Evolutionary conservation across 106 monocot species (phyloP).

Genomic region (Dendrobium chrysotoxum): DNA sequence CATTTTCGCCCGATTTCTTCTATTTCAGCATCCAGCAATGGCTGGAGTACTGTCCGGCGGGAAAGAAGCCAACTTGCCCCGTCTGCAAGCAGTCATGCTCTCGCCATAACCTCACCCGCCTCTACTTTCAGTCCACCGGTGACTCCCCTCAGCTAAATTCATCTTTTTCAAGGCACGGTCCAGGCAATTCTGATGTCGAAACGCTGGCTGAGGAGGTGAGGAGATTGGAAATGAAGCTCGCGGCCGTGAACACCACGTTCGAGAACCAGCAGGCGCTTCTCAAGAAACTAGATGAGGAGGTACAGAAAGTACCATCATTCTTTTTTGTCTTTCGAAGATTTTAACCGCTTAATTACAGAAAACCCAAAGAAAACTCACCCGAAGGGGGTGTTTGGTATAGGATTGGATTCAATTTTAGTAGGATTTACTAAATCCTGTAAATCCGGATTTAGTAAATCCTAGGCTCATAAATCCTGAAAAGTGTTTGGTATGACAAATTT

Average conservation of each 20-base stretch:
- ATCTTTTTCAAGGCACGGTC: neutral
- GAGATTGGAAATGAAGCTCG: conserved; percentile 44
- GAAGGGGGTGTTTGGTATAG: no score
- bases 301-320: neutral
- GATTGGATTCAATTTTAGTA: no score
- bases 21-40: conserved; percentile 79
- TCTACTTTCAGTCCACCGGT: conserved; percentile 81
- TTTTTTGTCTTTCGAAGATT: neutral
- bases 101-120: conserved; percentile 31
- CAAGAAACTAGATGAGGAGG: conserved; percentile 56
- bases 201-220: conserved; percentile 32
- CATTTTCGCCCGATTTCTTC: neutral
- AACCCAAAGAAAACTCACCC: neutral
- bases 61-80: conserved; percentile 77
- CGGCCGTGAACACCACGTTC: conserved; percentile 13
- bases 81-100: conserved; percentile 87
- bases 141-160: conserved; percentile 12
- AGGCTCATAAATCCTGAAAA: no score
- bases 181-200: conserved; percentile 26
- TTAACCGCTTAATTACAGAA: neutral
- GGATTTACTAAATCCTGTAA: no score
- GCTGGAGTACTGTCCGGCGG: conserved; percentile 85
- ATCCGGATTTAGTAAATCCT: no score
- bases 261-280: conserved; percentile 44
- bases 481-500: no score